Evolutionary conservation across 2,329 filamentous ascomycete genomes (phyloP).

Genomic region (Ramularia endophylla): DNA sequence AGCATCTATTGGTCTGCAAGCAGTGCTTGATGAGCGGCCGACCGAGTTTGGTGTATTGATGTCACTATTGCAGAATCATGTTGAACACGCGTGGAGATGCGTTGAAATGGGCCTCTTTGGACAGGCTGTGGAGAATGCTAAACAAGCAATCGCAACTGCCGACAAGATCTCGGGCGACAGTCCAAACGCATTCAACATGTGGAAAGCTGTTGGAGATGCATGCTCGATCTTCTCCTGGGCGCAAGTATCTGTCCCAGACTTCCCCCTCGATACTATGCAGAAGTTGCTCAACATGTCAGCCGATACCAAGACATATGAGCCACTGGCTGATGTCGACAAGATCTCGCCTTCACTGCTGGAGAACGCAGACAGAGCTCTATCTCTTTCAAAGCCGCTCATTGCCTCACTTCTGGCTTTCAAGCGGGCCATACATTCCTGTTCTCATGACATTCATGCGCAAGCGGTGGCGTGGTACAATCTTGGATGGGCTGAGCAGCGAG

Average conservation of each 20-base stretch:
- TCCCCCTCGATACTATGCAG: conserved; percentile 56
- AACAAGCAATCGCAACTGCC: conserved; percentile 63
- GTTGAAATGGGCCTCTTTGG: conserved; percentile 83
- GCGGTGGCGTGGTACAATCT: conserved; percentile 97
- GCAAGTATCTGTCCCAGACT: conserved; percentile 58
- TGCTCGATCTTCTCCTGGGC: conserved; percentile 78
- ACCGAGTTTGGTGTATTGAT: conserved; percentile 81
- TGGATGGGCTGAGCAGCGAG: conserved; percentile 85
- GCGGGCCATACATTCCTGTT: conserved; percentile 67
- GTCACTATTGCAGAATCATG: conserved; percentile 78
- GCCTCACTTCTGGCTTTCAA: conserved; percentile 77
- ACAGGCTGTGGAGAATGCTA: conserved; percentile 66
- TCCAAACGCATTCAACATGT: conserved; percentile 79
- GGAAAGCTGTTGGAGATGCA: conserved; percentile 88
- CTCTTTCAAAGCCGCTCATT: conserved; percentile 54
- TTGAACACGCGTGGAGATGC: conserved; percentile 72
- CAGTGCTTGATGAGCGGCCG: conserved; percentile 62
- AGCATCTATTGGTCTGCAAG: conserved; percentile 69
- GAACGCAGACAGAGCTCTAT: conserved; percentile 14
- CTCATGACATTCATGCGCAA: conserved; percentile 75
- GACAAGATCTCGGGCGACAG: conserved; percentile 54
- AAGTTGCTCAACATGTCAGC: conserved; percentile 53
- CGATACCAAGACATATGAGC: conserved; percentile 52
- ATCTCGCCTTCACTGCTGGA: conserved; percentile 30
- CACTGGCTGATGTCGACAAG: conserved; percentile 65